Conservation (phyloP, 2,329 filamentous ascomycete genomes). For the Pseudocercospora fuligena region DNA sequence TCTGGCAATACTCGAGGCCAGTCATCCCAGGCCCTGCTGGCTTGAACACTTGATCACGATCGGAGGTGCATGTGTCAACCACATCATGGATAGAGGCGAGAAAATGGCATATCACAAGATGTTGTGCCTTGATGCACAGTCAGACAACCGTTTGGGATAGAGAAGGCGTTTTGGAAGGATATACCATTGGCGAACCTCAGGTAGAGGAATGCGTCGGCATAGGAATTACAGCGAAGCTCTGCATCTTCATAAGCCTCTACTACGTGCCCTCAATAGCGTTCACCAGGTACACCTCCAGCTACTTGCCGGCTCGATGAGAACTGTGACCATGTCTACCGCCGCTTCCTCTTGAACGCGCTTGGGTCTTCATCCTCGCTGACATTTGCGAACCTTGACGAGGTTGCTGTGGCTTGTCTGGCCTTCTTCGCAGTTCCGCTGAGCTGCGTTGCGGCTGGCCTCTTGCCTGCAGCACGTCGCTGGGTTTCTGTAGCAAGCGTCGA, state of each 20-base stretch:
- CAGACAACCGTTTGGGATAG: background rate
- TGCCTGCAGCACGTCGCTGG: conserved; percentile 35
- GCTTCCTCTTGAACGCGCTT: conserved; percentile 58
- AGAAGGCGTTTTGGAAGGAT: conserved; percentile 2
- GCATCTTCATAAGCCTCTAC: background rate
- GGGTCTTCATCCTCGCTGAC: conserved; percentile 54
- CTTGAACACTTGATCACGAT: conserved; percentile 12
- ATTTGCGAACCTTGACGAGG: background rate
- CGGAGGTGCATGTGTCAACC: background rate
- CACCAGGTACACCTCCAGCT: background rate
- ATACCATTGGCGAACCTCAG: conserved; percentile 9
- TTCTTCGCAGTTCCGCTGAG: conserved; percentile 36
- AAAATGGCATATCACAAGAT: background rate
- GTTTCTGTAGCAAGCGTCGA: conserved; percentile 29
- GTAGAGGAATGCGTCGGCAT: conserved; percentile 9
- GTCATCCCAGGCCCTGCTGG: conserved; percentile 28
- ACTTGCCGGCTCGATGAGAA: background rate
- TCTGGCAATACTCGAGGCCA: conserved; percentile 31
- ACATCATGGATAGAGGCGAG: background rate
- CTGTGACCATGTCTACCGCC: conserved; percentile 23
- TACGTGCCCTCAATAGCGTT: background rate
- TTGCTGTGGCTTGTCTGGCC: conserved; percentile 35
- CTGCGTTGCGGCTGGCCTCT: conserved; percentile 33
- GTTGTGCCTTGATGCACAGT: background rate
- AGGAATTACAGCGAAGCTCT: background rate